phyloP scores from a whole-genome alignment of 1,284 basidiomycete genomes.

The Vanrija humicola region DNA sequence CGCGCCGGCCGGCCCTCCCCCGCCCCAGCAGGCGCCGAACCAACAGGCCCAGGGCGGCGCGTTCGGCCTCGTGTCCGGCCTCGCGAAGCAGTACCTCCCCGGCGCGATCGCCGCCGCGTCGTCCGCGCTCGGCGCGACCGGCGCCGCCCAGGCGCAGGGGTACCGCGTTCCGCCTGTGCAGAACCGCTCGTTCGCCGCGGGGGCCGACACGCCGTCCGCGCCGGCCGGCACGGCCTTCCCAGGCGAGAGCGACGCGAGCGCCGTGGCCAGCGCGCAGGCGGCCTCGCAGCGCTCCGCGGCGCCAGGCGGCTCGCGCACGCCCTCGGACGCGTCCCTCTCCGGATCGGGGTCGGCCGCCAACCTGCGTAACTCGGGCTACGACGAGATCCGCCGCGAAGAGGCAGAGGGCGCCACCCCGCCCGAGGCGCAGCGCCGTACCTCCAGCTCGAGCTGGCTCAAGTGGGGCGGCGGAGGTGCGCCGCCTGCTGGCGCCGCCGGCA shows the following conservation, averaged over 20 bases:
- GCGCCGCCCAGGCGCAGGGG: conserved; percentile 13
- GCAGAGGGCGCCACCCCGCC: conserved; percentile 19
- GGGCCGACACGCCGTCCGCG: not conserved
- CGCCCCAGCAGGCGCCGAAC: conserved; percentile 36
- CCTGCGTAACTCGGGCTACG: conserved; percentile 20
- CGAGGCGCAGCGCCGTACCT: not conserved
- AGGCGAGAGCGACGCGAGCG: conserved; percentile 1
- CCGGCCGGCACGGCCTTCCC: conserved; percentile 2
- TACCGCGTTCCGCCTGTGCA: not conserved
- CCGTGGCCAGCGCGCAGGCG: too few species aligned
- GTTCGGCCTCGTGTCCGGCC: conserved; percentile 26
- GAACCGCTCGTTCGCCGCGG: too few species aligned
- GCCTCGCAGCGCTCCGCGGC: too few species aligned
- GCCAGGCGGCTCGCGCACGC: not conserved
- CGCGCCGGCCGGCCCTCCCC: conserved; percentile 17
- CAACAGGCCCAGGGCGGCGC: conserved; percentile 2
- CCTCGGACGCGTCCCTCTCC: conserved; percentile 11
- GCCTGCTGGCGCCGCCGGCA: not conserved
- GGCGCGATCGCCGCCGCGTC: conserved; percentile 37
- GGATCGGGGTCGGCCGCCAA: conserved; percentile 9
- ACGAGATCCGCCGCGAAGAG: conserved; percentile 40
- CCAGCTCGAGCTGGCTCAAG: conserved; percentile 6
- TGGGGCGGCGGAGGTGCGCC: not conserved
- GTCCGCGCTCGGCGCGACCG: conserved; percentile 12
- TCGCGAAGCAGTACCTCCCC: conserved; percentile 35